Conservation (phyloP, 2,329 filamentous ascomycete genomes). For the Tolypocladium paradoxum region DNA sequence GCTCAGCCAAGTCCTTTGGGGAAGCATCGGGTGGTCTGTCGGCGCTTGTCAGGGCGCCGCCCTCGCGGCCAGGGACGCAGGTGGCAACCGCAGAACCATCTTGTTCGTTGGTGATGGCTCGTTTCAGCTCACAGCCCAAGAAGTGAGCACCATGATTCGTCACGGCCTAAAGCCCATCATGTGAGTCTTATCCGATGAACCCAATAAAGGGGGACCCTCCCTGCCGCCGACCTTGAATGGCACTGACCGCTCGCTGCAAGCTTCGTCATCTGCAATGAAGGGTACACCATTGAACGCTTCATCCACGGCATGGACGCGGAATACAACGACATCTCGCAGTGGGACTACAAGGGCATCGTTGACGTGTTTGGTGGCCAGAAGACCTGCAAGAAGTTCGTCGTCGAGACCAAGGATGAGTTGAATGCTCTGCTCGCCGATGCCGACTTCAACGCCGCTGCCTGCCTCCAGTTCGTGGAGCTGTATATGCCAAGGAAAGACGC, state of each 20-base stretch:
- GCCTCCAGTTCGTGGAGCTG: constrained; percentile 65
- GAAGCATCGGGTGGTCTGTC: constrained; percentile 53
- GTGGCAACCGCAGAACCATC: constrained; percentile 54
- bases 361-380: constrained; percentile 56
- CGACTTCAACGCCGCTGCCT: constrained; percentile 47
- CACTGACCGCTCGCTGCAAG: constrained; percentile 19
- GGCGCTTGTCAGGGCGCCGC: constrained; percentile 55
- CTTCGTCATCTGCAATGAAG: constrained; percentile 79
- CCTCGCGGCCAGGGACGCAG: constrained; percentile 58
- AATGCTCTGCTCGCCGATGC: constrained; percentile 52
- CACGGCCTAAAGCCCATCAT: constrained; percentile 67
- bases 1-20: constrained; percentile 68
- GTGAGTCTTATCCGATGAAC: constrained; percentile 29
- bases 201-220: neutral
- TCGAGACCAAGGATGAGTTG: constrained; percentile 60
- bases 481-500: constrained; percentile 74
- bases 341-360: constrained; percentile 62
- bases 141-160: constrained; percentile 73
- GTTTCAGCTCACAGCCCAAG: constrained; percentile 76
- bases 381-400: constrained; percentile 50
- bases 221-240: neutral
- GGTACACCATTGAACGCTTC: constrained; percentile 80
- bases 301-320: constrained; percentile 72
- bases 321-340: constrained; percentile 73
- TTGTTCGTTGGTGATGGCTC: constrained; percentile 85